Evolutionary conservation across 495 filamentous ascomycete species (phyloP).

Genomic region (Aspergillus avenaceus): DNA sequence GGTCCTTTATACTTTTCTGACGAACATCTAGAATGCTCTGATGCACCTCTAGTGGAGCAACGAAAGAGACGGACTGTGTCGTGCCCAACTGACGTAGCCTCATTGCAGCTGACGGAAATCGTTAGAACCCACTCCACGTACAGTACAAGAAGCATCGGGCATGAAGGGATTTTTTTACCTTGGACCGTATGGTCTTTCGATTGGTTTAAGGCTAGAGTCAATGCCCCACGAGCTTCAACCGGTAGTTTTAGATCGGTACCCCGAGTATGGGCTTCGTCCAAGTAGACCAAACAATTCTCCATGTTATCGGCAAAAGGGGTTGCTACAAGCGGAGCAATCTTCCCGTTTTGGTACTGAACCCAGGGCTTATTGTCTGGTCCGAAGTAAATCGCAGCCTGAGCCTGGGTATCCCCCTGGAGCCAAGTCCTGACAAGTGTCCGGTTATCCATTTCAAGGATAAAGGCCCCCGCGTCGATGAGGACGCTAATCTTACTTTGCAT

Average conservation of each 20-base stretch:
- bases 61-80: slow-evolving; percentile 59
- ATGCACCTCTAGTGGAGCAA: slow-evolving; percentile 55
- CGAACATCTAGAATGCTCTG: slow-evolving; percentile 42
- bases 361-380: slow-evolving; percentile 39
- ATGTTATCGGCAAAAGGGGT: slow-evolving; percentile 59
- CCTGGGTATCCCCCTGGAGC: slow-evolving; percentile 37
- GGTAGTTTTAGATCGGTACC: slow-evolving; percentile 70
- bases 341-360: slow-evolving; percentile 38
- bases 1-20: slow-evolving; percentile 2
- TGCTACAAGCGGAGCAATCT: slow-evolving; percentile 44
- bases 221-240: slow-evolving; percentile 50
- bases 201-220: slow-evolving; percentile 62
- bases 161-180: slow-evolving; percentile 41
- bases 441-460: slow-evolving; percentile 63
- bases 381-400: slow-evolving; percentile 54
- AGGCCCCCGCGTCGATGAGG: slow-evolving; percentile 69
- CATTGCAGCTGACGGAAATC: slow-evolving; percentile 53
- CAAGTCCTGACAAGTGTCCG: slow-evolving; percentile 38
- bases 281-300: slow-evolving; percentile 60
- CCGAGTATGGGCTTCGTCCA: slow-evolving; percentile 73
- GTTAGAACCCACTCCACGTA: background rate
- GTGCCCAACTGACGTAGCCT: slow-evolving; percentile 52
- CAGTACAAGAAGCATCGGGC: background rate
- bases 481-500: slow-evolving; percentile 47
- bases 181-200: slow-evolving; percentile 72